A percentile compares a stretch with the other conserved stretches of the same genome.
Evolutionary conservation across 345 rosid genomes (phyloP).

Genomic region (Sisymbrium altissimum): DNA sequence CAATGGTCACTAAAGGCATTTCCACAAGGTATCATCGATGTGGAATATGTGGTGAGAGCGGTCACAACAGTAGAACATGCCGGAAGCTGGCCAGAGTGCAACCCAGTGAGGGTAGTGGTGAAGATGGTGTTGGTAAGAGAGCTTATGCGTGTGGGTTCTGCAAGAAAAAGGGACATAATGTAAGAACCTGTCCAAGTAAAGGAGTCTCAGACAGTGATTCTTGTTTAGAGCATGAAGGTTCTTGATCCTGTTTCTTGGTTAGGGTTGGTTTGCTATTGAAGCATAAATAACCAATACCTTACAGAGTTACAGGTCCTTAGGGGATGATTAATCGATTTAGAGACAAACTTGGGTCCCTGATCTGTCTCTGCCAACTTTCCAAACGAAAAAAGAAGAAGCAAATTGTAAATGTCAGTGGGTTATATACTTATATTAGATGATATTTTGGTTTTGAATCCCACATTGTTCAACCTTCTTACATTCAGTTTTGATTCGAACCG

Average conservation of each 20-base stretch:
- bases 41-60: conserved; percentile 47
- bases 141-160: conserved; percentile 50
- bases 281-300: neutral
- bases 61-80: conserved; percentile 83
- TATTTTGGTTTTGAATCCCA: neutral
- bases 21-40: conserved; percentile 41
- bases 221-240: conserved; percentile 6
- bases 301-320: neutral
- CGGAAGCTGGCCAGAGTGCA: conserved; percentile 31
- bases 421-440: too few species aligned
- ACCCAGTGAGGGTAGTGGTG: neutral
- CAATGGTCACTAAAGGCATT: conserved; percentile 21
- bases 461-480: neutral
- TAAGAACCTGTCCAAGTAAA: conserved; percentile 52
- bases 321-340: neutral
- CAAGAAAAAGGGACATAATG: conserved; percentile 46
- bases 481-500: neutral
- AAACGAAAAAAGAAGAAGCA: neutral
- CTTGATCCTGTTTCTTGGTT: conserved; percentile 3
- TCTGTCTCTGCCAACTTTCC: neutral
- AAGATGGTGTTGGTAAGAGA: conserved; percentile 23
- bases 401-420: neutral
- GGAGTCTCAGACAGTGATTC: conserved; percentile 11
- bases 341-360: neutral
- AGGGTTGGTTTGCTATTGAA: neutral